phyloP scores from a whole-genome alignment of 2,329 filamentous ascomycete genomes.

The Alternaria conjuncta region DNA sequence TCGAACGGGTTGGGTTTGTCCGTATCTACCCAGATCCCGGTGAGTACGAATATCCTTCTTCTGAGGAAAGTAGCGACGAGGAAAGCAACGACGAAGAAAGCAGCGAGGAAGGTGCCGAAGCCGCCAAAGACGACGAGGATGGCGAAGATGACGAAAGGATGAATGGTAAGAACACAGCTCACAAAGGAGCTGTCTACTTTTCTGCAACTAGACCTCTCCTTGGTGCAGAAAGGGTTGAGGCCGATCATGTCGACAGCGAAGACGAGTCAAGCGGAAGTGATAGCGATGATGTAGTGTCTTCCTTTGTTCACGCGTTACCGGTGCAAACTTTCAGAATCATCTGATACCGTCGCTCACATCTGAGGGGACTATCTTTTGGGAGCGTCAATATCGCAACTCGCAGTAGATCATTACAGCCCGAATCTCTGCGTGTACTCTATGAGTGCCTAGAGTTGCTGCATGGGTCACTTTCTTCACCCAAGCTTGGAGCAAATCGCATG shows the following conservation, averaged over 20 bases:
- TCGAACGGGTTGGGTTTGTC: background rate
- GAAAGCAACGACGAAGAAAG: too few species aligned
- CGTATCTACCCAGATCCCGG: background rate
- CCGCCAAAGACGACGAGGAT: background rate
- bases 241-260: background rate
- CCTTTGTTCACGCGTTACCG: background rate
- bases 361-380: background rate
- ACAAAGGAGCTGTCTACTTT: background rate
- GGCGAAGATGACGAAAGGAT: too few species aligned
- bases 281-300: background rate
- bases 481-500: too few species aligned
- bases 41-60: background rate
- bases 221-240: background rate
- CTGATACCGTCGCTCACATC: background rate
- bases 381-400: background rate
- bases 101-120: background rate
- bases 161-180: background rate
- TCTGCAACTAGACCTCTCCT: rapidly evolving
- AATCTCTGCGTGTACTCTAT: too few species aligned
- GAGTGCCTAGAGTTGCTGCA: too few species aligned
- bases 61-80: background rate
- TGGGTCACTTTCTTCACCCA: too few species aligned
- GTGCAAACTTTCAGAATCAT: background rate
- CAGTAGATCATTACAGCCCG: too few species aligned
- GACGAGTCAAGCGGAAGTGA: background rate